These are phyloP conservation scores for Citrus trifoliata DNA, from an alignment of 345 rosid species.

Conservation along the genomic window DNA sequence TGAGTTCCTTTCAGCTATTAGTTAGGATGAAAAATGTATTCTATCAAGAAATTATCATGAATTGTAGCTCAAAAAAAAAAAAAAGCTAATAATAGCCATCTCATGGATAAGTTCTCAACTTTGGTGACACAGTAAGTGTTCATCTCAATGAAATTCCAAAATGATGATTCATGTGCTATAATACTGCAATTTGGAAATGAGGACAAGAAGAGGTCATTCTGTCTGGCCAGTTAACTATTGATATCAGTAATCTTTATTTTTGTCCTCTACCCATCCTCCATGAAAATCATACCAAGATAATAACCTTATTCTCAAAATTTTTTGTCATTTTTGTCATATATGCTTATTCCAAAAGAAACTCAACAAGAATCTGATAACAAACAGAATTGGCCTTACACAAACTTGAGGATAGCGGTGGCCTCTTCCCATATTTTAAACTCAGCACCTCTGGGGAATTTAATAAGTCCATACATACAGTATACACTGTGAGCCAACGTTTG, in stretches of 20 bases:
- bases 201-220: not conserved
- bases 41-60: not conserved
- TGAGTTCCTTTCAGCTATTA: not conserved
- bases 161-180: not conserved
- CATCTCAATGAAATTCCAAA: not conserved
- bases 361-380: not conserved
- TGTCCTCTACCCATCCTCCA: not conserved
- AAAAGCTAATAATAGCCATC: not conserved
- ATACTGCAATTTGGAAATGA: not conserved
- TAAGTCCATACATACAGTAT: conserved; percentile 64
- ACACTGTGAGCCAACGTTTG: conserved; percentile 61
- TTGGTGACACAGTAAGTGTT: not conserved
- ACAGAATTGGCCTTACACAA: conserved; percentile 28
- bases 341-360: not conserved
- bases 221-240: not conserved
- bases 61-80: not conserved
- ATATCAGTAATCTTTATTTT: not conserved
- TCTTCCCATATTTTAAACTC: conserved; percentile 16
- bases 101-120: not conserved
- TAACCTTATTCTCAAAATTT: not conserved
- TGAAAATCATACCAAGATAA: not conserved
- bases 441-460: conserved; percentile 53
- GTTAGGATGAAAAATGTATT: not conserved
- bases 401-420: conserved; percentile 23
- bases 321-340: not conserved